A percentile compares a stretch with the other conserved stretches of the same genome.
Conservation (phyloP, 2,329 filamentous ascomycete species). For the Passalora sequoiae region DNA sequence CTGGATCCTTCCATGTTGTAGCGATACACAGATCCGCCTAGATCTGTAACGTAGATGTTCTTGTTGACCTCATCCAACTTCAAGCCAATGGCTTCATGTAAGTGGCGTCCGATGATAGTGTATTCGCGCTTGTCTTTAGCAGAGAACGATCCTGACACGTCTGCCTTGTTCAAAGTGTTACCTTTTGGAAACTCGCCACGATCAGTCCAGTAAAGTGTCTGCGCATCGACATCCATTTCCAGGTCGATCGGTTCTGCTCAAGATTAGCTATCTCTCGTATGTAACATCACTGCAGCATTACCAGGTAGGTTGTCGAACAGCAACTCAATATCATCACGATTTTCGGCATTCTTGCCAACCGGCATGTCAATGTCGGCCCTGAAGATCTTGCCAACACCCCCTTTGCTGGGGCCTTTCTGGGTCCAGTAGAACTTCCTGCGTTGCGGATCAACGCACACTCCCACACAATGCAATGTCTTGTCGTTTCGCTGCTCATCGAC, state of each 20-base stretch:
- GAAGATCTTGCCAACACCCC: slow-evolving; percentile 49
- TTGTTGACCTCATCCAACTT: slow-evolving; percentile 6
- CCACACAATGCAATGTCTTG: slow-evolving; percentile 37
- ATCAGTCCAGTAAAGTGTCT: slow-evolving; percentile 56
- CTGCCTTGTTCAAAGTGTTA: slow-evolving; percentile 9
- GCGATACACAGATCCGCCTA: neutral
- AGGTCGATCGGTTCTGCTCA: slow-evolving; percentile 50
- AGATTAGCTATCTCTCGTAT: neutral
- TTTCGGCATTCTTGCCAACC: slow-evolving; percentile 22
- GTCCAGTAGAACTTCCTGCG: slow-evolving; percentile 54
- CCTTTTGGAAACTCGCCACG: slow-evolving; percentile 44
- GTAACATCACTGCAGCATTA: neutral
- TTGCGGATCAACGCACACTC: slow-evolving; percentile 44
- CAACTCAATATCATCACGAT: slow-evolving; percentile 40
- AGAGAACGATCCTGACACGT: neutral
- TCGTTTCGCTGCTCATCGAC: slow-evolving; percentile 16
- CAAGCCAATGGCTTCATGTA: slow-evolving; percentile 5
- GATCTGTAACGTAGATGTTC: slow-evolving; percentile 3
- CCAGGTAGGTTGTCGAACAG: slow-evolving; percentile 45
- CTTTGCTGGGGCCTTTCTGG: slow-evolving; percentile 54
- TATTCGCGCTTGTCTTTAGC: neutral
- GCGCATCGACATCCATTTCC: slow-evolving; percentile 45
- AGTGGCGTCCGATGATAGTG: neutral
- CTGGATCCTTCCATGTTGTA: neutral
- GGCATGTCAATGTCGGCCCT: slow-evolving; percentile 43